phyloP scores from a whole-genome alignment of 2,329 filamentous ascomycete species.

The Rhynchosporium agropyri region DNA sequence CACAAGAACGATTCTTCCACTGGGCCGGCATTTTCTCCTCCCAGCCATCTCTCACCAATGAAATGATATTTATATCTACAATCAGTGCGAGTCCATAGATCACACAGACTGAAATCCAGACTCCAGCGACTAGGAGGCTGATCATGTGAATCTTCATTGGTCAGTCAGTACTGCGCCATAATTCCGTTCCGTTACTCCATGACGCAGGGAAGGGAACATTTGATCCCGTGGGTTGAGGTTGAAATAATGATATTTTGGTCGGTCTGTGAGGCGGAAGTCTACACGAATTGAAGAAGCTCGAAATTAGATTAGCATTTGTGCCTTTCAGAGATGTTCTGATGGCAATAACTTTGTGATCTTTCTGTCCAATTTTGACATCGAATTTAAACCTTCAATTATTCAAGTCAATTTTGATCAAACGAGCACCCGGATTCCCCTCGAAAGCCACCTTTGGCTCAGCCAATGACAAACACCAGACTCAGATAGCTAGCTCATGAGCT shows the following conservation, averaged over 20 bases:
- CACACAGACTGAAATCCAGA: background rate
- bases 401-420: background rate
- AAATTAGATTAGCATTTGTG: no score
- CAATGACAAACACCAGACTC: constrained; percentile 10
- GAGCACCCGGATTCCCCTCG: background rate
- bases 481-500: constrained; percentile 19
- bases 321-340: no score
- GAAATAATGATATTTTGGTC: background rate
- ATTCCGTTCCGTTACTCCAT: constrained; percentile 34
- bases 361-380: background rate
- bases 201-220: constrained; percentile 22
- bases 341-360: background rate
- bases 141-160: constrained; percentile 13
- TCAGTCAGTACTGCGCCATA: constrained; percentile 22
- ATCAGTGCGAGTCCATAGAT: constrained; percentile 4
- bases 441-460: background rate
- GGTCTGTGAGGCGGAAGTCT: background rate
- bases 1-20: constrained; percentile 26
- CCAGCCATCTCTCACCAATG: constrained; percentile 9
- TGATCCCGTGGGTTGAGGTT: background rate
- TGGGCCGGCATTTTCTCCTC: constrained; percentile 27
- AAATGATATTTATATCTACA: background rate
- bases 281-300: background rate
- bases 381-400: background rate
- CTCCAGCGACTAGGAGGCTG: constrained; percentile 21